A percentile compares a stretch with the other conserved stretches of the same genome.
Conservation (phyloP, 108 stramenopile species). For the Schizochytrium sp. region DNA sequence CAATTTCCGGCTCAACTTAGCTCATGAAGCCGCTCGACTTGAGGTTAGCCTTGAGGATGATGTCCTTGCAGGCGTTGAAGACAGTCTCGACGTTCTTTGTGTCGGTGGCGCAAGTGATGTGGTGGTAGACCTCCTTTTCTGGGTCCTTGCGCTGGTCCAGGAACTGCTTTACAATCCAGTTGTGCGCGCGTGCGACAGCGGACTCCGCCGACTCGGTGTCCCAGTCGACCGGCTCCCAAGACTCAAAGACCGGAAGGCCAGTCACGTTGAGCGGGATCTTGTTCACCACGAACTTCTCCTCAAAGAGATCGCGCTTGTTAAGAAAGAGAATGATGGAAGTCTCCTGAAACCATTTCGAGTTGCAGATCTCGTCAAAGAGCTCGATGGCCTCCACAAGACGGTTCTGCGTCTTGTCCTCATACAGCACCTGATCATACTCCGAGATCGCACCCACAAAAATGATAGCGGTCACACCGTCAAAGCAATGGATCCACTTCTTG, state of each 20-base stretch:
- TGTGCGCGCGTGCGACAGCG: slow-evolving; percentile 71
- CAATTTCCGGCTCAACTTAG: neutral
- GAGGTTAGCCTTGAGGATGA: slow-evolving; percentile 58
- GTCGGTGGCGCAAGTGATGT: slow-evolving; percentile 64
- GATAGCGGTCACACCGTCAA: slow-evolving; percentile 90
- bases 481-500: slow-evolving; percentile 54
- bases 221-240: slow-evolving; percentile 35
- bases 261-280: neutral
- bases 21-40: slow-evolving; percentile 43
- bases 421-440: slow-evolving; percentile 91
- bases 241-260: slow-evolving; percentile 56
- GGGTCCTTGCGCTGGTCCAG: slow-evolving; percentile 40
- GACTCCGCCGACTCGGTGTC: slow-evolving; percentile 39
- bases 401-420: slow-evolving; percentile 86
- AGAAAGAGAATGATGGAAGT: slow-evolving; percentile 68
- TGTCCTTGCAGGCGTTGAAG: slow-evolving; percentile 69
- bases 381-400: slow-evolving; percentile 91
- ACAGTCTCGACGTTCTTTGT: slow-evolving; percentile 63
- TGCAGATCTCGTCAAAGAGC: slow-evolving; percentile 75
- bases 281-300: slow-evolving; percentile 43
- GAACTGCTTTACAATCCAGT: slow-evolving; percentile 65
- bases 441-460: slow-evolving; percentile 92
- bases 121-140: slow-evolving; percentile 48
- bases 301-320: slow-evolving; percentile 63
- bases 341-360: slow-evolving; percentile 53